Evolutionary conservation across 2,329 filamentous ascomycete species (phyloP), one percentile per base, ranked within the genome.

Genomic region (Colletotrichum karsti): DNA sequence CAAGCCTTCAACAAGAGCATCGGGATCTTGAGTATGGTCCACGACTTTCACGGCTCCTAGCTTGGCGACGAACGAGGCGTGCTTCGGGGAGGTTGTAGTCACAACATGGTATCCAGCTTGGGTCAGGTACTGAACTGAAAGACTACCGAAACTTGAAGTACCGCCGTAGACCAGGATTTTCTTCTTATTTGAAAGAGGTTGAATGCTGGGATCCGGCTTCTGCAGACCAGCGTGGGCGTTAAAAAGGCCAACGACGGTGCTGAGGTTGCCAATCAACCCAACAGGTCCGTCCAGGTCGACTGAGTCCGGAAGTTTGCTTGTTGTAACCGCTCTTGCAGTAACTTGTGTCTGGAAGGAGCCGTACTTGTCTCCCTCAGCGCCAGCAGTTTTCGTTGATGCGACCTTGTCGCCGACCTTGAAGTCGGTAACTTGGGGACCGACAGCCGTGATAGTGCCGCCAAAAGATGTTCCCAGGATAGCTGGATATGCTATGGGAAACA

Each of bases 101-200:
- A 85, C 71, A 7, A 87, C 83, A 12, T 81, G 73, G 66, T 82
- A 84, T 0, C 84, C 84, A 2, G 81, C 79, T 0, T 79, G 80
- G 5, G 75, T 74, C 4, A 79, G 78, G 1, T 86, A 75, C 66
- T 87, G 85, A 7, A 85, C 79, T 1, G 81, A 81, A 41, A 79
- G 80, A 46, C 79, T 79, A 2, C 85, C 84, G 0, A 85, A 82
- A 12, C 77, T 78, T 0, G 82, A 81, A 5, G 83, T 80, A 0
- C 85, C 87, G 15, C 86, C 86, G 82, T 84, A 88, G 39, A 79
- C 67, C 41, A 76, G 44, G 10, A 77, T 48, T 18, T 35, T 67
- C 24, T 63, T 83, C 33, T 60, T 44, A 41, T 74, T 75, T 22
- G 65, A 48, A 2, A 62, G 20, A 46, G 57, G 8, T 71, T 73